These are phyloP conservation scores for Ogataea corticis DNA, from an alignment of 805 yeast genomes.

Conservation along the genomic window DNA sequence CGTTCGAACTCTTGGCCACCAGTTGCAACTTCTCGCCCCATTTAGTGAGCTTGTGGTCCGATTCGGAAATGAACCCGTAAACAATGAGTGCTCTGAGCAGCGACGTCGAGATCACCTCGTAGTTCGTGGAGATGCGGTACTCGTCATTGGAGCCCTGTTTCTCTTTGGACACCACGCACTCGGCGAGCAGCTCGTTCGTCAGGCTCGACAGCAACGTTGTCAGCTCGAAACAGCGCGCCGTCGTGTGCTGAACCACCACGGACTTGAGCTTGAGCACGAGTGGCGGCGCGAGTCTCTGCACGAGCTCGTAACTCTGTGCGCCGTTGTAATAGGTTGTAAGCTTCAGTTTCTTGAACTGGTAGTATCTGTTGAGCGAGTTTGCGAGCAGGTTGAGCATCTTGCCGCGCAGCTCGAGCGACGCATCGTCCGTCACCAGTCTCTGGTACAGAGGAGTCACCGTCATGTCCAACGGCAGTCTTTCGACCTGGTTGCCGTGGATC, in stretches of 20 bases:
- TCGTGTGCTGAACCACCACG: conserved; percentile 33
- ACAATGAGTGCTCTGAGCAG: conserved; percentile 54
- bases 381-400: conserved; percentile 67
- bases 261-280: conserved; percentile 42
- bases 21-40: conserved; percentile 53
- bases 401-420: conserved; percentile 53
- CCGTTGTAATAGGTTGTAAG: conserved; percentile 40
- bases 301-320: conserved; percentile 37
- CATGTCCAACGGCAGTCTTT: conserved; percentile 68
- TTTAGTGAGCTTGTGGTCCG: conserved; percentile 43
- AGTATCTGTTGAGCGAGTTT: conserved; percentile 76
- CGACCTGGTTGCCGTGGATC: conserved; percentile 59
- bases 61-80: conserved; percentile 47
- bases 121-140: conserved; percentile 40
- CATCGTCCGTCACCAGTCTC: conserved; percentile 46
- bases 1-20: conserved; percentile 30
- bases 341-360: conserved; percentile 68
- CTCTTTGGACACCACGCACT: conserved; percentile 18
- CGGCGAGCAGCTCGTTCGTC: conserved; percentile 34
- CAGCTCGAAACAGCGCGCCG: conserved; percentile 35
- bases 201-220: conserved; percentile 33
- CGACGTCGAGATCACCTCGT: conserved; percentile 59
- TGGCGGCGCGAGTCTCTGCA: conserved; percentile 56
- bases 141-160: conserved; percentile 22
- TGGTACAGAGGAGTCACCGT: conserved; percentile 57